Evolutionary conservation across 2,329 filamentous ascomycete genomes (phyloP).

Genomic region (Cladosporium halotolerans): DNA sequence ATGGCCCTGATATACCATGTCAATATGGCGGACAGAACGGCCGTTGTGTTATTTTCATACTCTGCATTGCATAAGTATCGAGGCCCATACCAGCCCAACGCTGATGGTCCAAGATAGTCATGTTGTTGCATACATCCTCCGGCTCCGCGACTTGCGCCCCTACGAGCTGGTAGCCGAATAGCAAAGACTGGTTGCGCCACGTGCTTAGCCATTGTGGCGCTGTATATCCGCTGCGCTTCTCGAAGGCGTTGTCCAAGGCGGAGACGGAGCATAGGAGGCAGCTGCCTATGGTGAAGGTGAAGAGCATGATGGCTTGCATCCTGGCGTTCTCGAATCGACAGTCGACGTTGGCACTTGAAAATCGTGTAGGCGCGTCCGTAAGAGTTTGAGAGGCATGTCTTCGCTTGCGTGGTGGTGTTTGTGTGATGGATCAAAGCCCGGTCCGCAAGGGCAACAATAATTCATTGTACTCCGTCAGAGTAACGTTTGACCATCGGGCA

Average conservation of each 20-base stretch:
- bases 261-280: background rate
- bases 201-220: constrained; percentile 9
- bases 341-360: too few species aligned
- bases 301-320: too few species aligned
- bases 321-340: too few species aligned
- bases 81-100: constrained; percentile 21
- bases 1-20: background rate
- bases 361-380: too few species aligned
- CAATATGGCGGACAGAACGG: background rate
- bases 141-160: constrained; percentile 21
- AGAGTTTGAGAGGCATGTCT: too few species aligned
- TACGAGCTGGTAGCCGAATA: constrained; percentile 27
- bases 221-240: background rate
- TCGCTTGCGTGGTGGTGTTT: too few species aligned
- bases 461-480: too few species aligned
- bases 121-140: constrained; percentile 12
- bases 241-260: background rate
- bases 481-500: too few species aligned
- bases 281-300: too few species aligned
- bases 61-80: constrained; percentile 14
- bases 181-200: constrained; percentile 19
- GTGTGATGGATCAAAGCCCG: too few species aligned
- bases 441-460: too few species aligned
- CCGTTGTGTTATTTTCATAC: background rate
- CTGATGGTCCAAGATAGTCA: background rate